Conservation (phyloP, 129 eudicot genomes). For the Daucus carota region DNA sequence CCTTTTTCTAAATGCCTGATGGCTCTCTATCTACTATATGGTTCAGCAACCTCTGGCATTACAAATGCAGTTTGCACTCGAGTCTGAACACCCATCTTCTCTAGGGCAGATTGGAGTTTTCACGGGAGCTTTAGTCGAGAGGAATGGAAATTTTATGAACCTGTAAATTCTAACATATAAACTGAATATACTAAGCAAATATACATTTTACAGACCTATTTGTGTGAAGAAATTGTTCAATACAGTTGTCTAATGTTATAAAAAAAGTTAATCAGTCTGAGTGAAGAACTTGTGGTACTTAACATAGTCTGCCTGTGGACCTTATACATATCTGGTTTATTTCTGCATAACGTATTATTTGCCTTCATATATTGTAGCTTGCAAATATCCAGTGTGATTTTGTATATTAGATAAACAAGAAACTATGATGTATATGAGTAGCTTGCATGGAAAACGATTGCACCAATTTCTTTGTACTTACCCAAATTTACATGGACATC, state of each 20-base stretch:
- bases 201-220: neutral
- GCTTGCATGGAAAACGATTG: no score
- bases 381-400: no score
- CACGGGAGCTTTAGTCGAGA: neutral
- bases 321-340: neutral
- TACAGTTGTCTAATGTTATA: neutral
- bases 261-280: neutral
- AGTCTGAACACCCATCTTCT: constrained; percentile 38
- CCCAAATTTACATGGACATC: no score
- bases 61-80: constrained; percentile 48
- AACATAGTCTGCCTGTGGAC: neutral
- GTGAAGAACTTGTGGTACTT: neutral
- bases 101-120: constrained; percentile 42
- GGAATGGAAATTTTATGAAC: neutral
- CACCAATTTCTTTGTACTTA: no score
- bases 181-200: neutral
- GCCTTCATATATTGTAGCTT: neutral
- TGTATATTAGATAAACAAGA: neutral
- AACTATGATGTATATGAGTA: neutral
- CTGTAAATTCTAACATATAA: neutral
- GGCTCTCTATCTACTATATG: constrained; percentile 38
- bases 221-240: neutral
- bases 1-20: constrained; percentile 52
- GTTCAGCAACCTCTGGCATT: constrained; percentile 44
- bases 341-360: neutral